Conservation (phyloP, 805 yeast genomes). For the Ascoidea rubescens region DNA sequence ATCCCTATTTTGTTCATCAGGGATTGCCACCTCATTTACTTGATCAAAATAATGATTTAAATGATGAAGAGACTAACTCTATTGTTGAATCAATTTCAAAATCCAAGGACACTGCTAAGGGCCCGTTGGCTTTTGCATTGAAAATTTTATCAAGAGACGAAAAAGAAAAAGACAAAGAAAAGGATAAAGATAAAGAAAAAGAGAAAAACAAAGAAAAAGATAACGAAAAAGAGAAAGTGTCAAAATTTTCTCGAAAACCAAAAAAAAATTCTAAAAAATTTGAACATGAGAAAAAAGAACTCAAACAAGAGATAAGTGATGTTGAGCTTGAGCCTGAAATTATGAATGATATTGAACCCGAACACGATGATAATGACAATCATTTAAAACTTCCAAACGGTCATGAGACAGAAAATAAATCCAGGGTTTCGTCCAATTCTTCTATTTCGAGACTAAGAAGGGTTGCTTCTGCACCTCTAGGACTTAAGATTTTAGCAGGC, state of each 20-base stretch:
- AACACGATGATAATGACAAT: not conserved
- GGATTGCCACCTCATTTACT: slow-evolving; percentile 41
- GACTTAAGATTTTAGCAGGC: slow-evolving; percentile 25
- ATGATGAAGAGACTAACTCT: slow-evolving; percentile 11
- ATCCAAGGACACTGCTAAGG: slow-evolving; percentile 14
- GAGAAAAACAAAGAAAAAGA: slow-evolving; percentile 11
- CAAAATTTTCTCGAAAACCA: slow-evolving; percentile 1
- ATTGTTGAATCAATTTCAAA: slow-evolving; percentile 4
- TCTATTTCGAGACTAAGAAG: slow-evolving; percentile 33
- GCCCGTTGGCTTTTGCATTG: slow-evolving; percentile 19
- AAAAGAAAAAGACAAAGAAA: slow-evolving; percentile 20
- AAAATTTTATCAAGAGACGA: slow-evolving; percentile 11
- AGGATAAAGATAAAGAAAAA: slow-evolving; percentile 19
- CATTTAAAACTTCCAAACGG: slow-evolving; percentile 1
- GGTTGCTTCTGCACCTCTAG: slow-evolving; percentile 79
- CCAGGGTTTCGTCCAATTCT: not conserved
- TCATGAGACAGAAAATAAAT: slow-evolving; percentile 9
- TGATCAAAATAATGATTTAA: slow-evolving; percentile 9
- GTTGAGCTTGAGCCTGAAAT: slow-evolving; percentile 3
- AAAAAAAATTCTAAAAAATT: slow-evolving; percentile 2
- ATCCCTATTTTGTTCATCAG: slow-evolving; percentile 42
- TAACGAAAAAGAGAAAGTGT: not conserved
- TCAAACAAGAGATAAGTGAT: slow-evolving; percentile 2
- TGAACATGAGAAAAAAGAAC: slow-evolving; percentile 2
- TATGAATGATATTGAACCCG: not conserved